A percentile compares a stretch with the other conserved stretches of the same genome.
These are phyloP conservation scores for Alternaria rosae DNA, from an alignment of 2,329 filamentous ascomycete species.

Conservation along the genomic window DNA sequence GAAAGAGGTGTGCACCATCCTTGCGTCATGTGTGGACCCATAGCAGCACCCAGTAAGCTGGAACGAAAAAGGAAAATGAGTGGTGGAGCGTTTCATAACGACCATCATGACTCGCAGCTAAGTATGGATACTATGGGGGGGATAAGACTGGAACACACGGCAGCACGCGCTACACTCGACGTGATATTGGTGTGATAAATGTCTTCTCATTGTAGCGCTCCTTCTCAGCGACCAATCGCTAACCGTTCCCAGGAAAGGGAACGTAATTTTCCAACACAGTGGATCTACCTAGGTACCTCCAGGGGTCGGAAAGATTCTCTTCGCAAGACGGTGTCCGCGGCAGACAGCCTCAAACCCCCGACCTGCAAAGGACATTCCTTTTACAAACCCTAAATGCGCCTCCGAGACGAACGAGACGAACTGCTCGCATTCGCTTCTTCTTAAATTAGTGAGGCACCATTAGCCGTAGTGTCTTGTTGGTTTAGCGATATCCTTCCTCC, in stretches of 20 bases:
- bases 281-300: background rate
- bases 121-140: background rate
- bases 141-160: constrained; percentile 15
- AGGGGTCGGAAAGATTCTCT: background rate
- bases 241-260: background rate
- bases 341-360: background rate
- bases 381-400: constrained; percentile 3
- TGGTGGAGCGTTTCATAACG: constrained; percentile 1
- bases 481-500: background rate
- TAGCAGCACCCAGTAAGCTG: constrained; percentile 6
- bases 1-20: constrained; percentile 1
- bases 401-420: background rate
- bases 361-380: background rate
- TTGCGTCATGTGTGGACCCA: constrained; percentile 8
- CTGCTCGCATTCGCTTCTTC: background rate
- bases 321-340: constrained; percentile 2
- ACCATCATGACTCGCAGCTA: constrained; percentile 10
- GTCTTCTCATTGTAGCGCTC: background rate
- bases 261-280: constrained; percentile 2
- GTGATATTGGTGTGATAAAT: background rate
- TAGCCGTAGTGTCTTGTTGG: background rate
- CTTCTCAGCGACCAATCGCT: background rate
- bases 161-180: constrained; percentile 3
- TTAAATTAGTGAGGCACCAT: background rate
- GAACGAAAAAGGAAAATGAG: background rate